Percentiles rank a stretch among this genome's conserved stretches.
These are phyloP conservation scores for Solanum etuberosum DNA, from an alignment of 257 asterid genomes.

Conservation along the genomic window DNA sequence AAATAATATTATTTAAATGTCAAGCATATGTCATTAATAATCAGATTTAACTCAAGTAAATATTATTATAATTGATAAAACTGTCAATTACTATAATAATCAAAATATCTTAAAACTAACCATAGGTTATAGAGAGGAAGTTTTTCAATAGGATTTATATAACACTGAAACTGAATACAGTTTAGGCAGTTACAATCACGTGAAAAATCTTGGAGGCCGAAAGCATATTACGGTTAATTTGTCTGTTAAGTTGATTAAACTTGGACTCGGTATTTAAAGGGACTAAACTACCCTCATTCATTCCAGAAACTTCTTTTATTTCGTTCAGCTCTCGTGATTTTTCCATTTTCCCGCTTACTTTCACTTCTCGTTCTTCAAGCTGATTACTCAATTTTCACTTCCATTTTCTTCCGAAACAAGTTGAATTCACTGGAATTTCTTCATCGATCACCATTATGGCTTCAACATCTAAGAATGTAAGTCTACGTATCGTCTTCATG, in stretches of 20 bases:
- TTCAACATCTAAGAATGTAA: neutral
- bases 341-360: neutral
- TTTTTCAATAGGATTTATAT: neutral
- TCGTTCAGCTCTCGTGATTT: neutral
- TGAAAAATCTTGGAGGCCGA: neutral
- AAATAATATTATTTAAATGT: neutral
- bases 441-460: neutral
- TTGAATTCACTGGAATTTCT: neutral
- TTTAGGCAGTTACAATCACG: neutral
- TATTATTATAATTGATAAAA: no score
- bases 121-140: neutral
- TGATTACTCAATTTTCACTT: neutral
- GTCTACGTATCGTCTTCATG: neutral
- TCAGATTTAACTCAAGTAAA: neutral
- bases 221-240: neutral
- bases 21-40: neutral
- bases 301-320: neutral
- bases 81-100: neutral
- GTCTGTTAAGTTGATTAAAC: neutral
- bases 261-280: neutral
- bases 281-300: neutral
- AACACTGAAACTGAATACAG: neutral
- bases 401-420: neutral
- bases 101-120: neutral
- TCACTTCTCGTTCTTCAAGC: neutral